Base-by-base conservation (phyloP, 2,329 filamentous ascomycete genomes). In the Trichoderma gracile region DNA sequence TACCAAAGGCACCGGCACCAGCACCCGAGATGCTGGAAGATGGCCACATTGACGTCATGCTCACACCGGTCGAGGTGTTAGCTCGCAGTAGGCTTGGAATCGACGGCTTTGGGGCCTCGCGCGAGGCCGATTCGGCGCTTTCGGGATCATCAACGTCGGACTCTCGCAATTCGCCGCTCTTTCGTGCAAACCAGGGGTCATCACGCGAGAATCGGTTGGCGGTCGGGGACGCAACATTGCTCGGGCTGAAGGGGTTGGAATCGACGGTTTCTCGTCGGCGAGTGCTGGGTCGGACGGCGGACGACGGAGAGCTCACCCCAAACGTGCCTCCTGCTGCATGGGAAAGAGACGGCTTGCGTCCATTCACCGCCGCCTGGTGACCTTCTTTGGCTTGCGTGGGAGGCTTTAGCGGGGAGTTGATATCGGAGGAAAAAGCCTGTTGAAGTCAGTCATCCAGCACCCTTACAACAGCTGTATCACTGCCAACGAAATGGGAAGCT, bases 381-480 rank as follows among this genome's bases (percentile, higher is more conserved):
- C 87, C 79, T 47, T 86, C 83, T 71, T 89, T 87, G 66, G 91
- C 94, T 72, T 91, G 89, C 38, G 87, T 86, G 21, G 91, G 91
- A 9, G 91, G 90, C 78, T 98, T 98, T 70, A 97, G 81, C 40
- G 93, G 90, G 42, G 95, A 97, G 76, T 98, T 99, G 74, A 99
- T 93, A 68, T 96, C 95, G 57, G 85, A 86, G 57, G 87, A 79
- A 77, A 97, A 97, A 68, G 90, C 81, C 90, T 97, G 75, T 49
- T 47, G 63, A 23, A 38, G 69, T 75, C 65, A 75, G 72, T 67
- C 57, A 53, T 25, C 54, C 23, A 9, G 33, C 21, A 27, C 45
- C 5, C 14, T 17, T 19, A 27, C 46, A 27, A 3, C 25, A 23
- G 6, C 15, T 27, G 23, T 38, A 10, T 9, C 14, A 38, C 33